Percentiles rank a stretch among this genome's conserved stretches.
Evolutionary conservation across 306 rosid genomes (phyloP).

Genomic region (Prunus dulcis): DNA sequence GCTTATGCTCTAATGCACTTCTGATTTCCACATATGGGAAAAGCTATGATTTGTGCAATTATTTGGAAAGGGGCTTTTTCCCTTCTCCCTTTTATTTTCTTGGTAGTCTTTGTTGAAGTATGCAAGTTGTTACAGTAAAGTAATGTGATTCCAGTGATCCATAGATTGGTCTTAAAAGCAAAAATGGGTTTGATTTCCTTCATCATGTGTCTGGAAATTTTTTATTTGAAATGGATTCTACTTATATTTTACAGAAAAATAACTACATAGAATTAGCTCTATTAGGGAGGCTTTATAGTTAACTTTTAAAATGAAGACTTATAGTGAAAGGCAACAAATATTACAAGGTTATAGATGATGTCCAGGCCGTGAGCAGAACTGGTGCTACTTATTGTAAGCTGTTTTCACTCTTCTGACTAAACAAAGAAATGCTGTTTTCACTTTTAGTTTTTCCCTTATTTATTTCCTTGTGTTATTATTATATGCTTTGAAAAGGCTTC

Average conservation of each 20-base stretch:
- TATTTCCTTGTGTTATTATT: background rate
- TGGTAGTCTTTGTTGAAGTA: no score
- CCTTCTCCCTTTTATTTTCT: no score
- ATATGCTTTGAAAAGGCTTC: background rate
- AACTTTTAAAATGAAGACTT: background rate
- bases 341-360: background rate
- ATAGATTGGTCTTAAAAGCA: background rate
- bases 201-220: background rate
- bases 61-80: no score
- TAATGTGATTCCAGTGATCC: no score
- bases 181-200: background rate
- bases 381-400: background rate
- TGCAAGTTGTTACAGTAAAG: no score
- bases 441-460: background rate
- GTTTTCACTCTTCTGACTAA: no score
- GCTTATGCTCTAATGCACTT: background rate
- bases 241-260: background rate
- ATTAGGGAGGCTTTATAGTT: background rate
- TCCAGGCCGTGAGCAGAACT: background rate
- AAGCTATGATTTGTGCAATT: background rate
- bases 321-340: background rate
- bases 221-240: background rate
- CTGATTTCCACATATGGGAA: background rate
- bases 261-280: background rate
- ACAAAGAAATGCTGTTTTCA: background rate